These are phyloP conservation scores for Sphenostylis stenocarpa DNA, from an alignment of 306 rosid genomes.

Conservation along the genomic window DNA sequence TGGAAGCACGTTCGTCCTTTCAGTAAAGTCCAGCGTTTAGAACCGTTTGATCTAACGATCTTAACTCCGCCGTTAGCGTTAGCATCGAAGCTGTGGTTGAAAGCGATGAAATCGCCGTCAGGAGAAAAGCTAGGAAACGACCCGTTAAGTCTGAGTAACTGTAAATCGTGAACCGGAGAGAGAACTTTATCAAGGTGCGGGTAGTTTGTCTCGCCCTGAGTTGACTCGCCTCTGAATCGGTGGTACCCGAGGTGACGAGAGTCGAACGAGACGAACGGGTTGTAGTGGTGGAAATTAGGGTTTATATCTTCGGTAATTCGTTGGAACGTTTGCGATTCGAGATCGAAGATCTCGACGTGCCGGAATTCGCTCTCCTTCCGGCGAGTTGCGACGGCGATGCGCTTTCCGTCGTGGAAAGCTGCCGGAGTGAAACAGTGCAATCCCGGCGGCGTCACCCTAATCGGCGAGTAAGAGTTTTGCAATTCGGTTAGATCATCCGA, in stretches of 20 bases:
- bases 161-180: conserved; percentile 50
- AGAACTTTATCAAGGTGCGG: conserved; percentile 51
- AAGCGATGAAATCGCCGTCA: conserved; percentile 52
- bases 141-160: conserved; percentile 60
- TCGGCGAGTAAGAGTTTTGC: conserved; percentile 13
- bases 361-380: conserved; percentile 47
- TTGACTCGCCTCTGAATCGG: conserved; percentile 72
- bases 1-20: conserved; percentile 55
- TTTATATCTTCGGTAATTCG: conserved; percentile 51
- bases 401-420: conserved; percentile 54
- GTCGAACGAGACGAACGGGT: conserved; percentile 70
- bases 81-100: conserved; percentile 34
- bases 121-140: conserved; percentile 72
- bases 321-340: conserved; percentile 37
- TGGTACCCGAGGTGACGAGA: conserved; percentile 68
- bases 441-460: conserved; percentile 71
- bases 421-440: conserved; percentile 88
- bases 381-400: conserved; percentile 74
- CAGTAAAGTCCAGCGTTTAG: conserved; percentile 62
- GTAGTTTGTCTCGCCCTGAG: conserved; percentile 49
- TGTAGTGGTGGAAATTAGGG: conserved; percentile 74
- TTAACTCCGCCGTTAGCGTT: conserved; percentile 32
- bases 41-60: conserved; percentile 61
- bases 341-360: conserved; percentile 69
- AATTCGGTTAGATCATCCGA: background rate